Evolutionary conservation across 1,139 yeast genomes (phyloP).

Genomic region (Chernovozyma sophiae-reginae): DNA sequence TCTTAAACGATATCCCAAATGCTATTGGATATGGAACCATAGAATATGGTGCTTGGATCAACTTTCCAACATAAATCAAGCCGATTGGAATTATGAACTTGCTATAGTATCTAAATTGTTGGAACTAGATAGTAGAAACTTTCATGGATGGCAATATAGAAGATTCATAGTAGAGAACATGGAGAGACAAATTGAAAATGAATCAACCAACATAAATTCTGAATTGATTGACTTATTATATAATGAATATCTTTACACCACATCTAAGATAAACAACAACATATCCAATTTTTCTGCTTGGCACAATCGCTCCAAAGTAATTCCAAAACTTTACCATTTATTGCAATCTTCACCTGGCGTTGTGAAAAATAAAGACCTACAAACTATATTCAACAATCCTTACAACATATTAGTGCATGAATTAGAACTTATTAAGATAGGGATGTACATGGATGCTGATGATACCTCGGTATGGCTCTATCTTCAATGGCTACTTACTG

Average conservation of each 20-base stretch:
- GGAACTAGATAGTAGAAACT: slow-evolving; percentile 74
- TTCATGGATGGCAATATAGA: slow-evolving; percentile 95
- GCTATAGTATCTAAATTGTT: slow-evolving; percentile 65
- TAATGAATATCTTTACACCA: slow-evolving; percentile 73
- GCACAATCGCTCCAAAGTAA: slow-evolving; percentile 80
- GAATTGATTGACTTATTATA: slow-evolving; percentile 24
- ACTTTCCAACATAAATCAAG: slow-evolving; percentile 40
- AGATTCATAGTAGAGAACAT: slow-evolving; percentile 60
- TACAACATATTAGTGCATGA: slow-evolving; percentile 50
- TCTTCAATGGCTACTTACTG: slow-evolving; percentile 73
- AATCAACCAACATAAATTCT: slow-evolving; percentile 1
- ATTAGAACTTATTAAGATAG: slow-evolving; percentile 67
- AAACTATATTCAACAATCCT: slow-evolving; percentile 20
- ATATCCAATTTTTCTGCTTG: slow-evolving; percentile 94
- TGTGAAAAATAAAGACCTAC: slow-evolving; percentile 16
- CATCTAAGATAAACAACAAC: slow-evolving; percentile 70
- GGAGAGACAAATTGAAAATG: slow-evolving; percentile 25
- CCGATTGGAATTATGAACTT: slow-evolving; percentile 68
- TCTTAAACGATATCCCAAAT: slow-evolving; percentile 71
- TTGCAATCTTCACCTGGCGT: slow-evolving; percentile 12
- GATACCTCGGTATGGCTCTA: slow-evolving; percentile 94
- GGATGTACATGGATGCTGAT: slow-evolving; percentile 88
- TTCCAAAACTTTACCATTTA: slow-evolving; percentile 46
- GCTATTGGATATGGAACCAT: slow-evolving; percentile 97
- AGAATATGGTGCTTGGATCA: slow-evolving; percentile 74